These are phyloP conservation scores for Boletus speciosus DNA, from an alignment of 768 basidiomycete genomes.

Conservation along the genomic window DNA sequence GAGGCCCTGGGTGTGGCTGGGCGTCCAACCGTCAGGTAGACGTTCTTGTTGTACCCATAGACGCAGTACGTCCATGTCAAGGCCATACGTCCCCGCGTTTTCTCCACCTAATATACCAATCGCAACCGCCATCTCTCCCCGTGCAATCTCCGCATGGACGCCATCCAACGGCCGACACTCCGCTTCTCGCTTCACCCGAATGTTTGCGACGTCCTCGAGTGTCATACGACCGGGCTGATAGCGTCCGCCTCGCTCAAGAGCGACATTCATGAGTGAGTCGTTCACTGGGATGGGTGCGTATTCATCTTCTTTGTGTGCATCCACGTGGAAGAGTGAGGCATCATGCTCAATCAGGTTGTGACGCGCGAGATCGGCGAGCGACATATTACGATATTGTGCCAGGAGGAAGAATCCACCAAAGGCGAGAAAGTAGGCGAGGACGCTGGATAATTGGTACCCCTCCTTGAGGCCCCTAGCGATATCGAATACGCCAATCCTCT, in stretches of 20 bases:
- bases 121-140: constrained; percentile 66
- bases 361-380: constrained; percentile 42
- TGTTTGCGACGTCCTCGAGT: constrained; percentile 41
- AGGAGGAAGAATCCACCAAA: constrained; percentile 46
- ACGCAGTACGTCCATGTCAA: constrained; percentile 44
- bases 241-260: constrained; percentile 34
- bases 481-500: constrained; percentile 41
- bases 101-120: constrained; percentile 44
- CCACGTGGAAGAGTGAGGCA: constrained; percentile 53
- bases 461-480: constrained; percentile 42
- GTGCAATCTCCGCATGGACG: constrained; percentile 57
- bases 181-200: constrained; percentile 51
- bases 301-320: constrained; percentile 39
- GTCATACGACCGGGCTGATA: constrained; percentile 30
- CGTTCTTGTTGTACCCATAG: constrained; percentile 52
- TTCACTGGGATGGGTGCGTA: constrained; percentile 45
- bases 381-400: constrained; percentile 30
- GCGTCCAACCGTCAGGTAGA: constrained; percentile 41
- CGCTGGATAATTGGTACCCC: constrained; percentile 49
- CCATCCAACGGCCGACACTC: constrained; percentile 39
- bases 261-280: constrained; percentile 35
- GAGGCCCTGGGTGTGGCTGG: constrained; percentile 30
- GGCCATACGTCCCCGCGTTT: constrained; percentile 37
- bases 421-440: constrained; percentile 47
- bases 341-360: constrained; percentile 57